Conservation (phyloP, 2,329 filamentous ascomycete species). For the Coleophoma crateriformis region DNA sequence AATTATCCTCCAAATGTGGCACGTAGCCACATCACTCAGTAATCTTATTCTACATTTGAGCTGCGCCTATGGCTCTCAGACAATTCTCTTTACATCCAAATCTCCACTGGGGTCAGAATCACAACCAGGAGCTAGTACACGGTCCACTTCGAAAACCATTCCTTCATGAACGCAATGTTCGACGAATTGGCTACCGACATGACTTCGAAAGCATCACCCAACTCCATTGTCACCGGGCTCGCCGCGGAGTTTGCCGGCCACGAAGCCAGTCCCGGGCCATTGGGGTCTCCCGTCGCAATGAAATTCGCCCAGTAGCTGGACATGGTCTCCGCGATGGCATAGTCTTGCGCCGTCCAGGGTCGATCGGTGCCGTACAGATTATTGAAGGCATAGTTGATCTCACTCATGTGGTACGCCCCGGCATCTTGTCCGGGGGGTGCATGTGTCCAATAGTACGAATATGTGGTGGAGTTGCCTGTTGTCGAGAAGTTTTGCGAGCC, state of each 20-base stretch:
- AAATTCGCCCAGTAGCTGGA: conserved; percentile 72
- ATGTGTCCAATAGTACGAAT: conserved; percentile 25
- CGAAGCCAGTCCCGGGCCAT: conserved; percentile 26
- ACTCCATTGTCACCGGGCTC: background rate
- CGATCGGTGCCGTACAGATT: conserved; percentile 18
- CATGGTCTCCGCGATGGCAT: conserved; percentile 26
- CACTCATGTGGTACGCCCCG: conserved; percentile 24
- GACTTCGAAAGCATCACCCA: background rate
- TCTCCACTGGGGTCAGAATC: too few relatives aligned
- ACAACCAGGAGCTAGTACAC: background rate
- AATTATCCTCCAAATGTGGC: too few relatives aligned
- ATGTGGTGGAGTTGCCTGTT: conserved; percentile 18
- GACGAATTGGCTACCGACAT: background rate
- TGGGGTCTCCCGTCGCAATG: conserved; percentile 58
- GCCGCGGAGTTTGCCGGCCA: conserved; percentile 4
- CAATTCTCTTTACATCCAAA: too few relatives aligned
- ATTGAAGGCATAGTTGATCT: conserved; percentile 25
- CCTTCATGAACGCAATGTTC: background rate
- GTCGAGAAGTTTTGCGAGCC: conserved; percentile 5
- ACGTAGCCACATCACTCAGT: too few relatives aligned
- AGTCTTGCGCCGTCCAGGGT: conserved; percentile 15
- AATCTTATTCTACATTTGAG: too few relatives aligned
- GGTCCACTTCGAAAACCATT: background rate
- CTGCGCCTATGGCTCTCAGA: too few relatives aligned
- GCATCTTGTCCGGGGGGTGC: conserved; percentile 16